Evolutionary conservation across 2,329 filamentous ascomycete species (phyloP).

Genomic region (Colletotrichum limetticola): DNA sequence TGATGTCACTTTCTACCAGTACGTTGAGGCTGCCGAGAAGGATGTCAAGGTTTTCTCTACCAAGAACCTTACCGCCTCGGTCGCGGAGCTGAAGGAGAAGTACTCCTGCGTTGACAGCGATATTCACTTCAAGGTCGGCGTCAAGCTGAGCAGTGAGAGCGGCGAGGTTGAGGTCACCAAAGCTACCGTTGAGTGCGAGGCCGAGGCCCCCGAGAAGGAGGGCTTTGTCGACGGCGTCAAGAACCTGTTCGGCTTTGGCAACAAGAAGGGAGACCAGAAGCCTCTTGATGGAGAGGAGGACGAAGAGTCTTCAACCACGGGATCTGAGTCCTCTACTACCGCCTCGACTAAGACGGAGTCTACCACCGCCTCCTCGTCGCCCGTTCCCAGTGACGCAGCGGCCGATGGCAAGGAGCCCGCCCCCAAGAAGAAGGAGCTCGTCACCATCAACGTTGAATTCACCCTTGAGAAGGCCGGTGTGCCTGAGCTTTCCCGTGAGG

Average conservation of each 20-base stretch:
- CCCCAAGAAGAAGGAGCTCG: constrained; percentile 69
- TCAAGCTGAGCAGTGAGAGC: constrained; percentile 77
- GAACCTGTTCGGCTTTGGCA: constrained; percentile 93
- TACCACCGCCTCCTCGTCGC: constrained; percentile 43
- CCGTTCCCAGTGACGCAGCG: constrained; percentile 60
- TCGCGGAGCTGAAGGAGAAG: constrained; percentile 81
- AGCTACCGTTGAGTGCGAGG: constrained; percentile 86
- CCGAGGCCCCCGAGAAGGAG: constrained; percentile 77
- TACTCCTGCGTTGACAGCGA: constrained; percentile 81
- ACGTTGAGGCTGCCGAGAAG: constrained; percentile 67
- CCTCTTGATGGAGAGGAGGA: constrained; percentile 69
- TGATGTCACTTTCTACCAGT: constrained; percentile 81
- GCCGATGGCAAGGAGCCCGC: constrained; percentile 61
- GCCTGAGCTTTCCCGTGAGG: constrained; percentile 59
- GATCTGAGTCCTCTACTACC: constrained; percentile 56
- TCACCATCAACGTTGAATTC: constrained; percentile 64
- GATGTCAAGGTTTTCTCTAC: constrained; percentile 76
- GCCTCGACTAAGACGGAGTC: constrained; percentile 38
- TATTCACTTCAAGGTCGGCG: constrained; percentile 81
- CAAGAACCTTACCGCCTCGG: constrained; percentile 85
- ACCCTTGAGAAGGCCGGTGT: constrained; percentile 61
- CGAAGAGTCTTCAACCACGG: constrained; percentile 46
- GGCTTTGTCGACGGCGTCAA: constrained; percentile 94
- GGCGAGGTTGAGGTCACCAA: constrained; percentile 83
- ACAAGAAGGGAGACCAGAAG: constrained; percentile 78